These are phyloP conservation scores for Sporothrix pseudoabietina DNA, from an alignment of 2,329 filamentous ascomycete genomes.

Conservation along the genomic window DNA sequence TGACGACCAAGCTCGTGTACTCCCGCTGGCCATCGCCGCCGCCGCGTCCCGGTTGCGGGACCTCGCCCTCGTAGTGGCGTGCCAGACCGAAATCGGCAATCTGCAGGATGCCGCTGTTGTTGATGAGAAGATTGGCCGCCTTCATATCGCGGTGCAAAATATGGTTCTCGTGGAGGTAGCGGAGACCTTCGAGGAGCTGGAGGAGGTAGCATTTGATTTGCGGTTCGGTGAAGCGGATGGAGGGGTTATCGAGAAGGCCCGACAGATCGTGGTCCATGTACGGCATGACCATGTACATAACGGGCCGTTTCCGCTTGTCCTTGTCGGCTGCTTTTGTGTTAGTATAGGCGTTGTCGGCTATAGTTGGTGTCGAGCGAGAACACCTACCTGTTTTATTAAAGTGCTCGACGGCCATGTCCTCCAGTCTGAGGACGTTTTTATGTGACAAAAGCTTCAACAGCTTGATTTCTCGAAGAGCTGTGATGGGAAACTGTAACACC, in stretches of 20 bases:
- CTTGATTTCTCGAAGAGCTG: constrained; percentile 95
- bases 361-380: neutral
- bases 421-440: constrained; percentile 79
- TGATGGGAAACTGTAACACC: constrained; percentile 79
- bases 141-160: constrained; percentile 99
- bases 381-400: constrained; percentile 60
- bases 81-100: constrained; percentile 97
- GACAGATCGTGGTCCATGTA: constrained; percentile 99
- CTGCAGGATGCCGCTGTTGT: constrained; percentile 88
- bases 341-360: neutral
- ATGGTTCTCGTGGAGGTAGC: constrained; percentile 84
- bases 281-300: constrained; percentile 98
- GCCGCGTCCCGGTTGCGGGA: constrained; percentile 73
- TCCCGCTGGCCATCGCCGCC: constrained; percentile 84
- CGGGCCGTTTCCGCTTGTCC: constrained; percentile 78
- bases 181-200: constrained; percentile 85
- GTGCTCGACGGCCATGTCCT: constrained; percentile 95
- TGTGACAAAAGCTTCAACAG: constrained; percentile 94
- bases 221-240: constrained; percentile 79
- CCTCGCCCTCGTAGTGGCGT: constrained; percentile 84
- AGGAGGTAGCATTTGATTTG: constrained; percentile 99
- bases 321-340: constrained; percentile 63
- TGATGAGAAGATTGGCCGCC: constrained; percentile 94
- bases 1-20: constrained; percentile 96
- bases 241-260: constrained; percentile 91